A percentile compares a stretch with the other conserved stretches of the same genome.
Conservation (phyloP, 805 yeast species). For the Zygoascus bituminiphila region DNA sequence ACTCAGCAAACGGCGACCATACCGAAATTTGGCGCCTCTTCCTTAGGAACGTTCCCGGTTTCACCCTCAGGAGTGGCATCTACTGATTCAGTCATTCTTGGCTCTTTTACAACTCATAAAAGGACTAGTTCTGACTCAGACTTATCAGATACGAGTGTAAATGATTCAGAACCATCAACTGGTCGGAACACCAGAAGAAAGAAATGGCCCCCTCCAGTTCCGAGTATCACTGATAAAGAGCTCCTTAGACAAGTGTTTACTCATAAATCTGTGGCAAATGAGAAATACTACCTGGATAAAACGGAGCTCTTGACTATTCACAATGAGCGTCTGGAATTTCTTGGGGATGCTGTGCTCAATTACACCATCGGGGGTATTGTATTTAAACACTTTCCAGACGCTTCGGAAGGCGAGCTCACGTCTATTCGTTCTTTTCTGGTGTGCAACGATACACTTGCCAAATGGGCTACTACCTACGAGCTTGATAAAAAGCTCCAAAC, state of each 20-base stretch:
- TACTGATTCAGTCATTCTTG: background rate
- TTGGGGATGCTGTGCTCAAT: conserved; percentile 82
- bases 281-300: conserved; percentile 46
- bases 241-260: conserved; percentile 66
- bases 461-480: conserved; percentile 59
- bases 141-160: background rate
- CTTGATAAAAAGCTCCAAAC: conserved; percentile 15
- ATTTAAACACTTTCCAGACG: conserved; percentile 56
- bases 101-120: background rate
- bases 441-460: conserved; percentile 60
- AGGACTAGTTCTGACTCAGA: background rate
- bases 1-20: background rate
- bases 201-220: conserved; percentile 59
- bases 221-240: conserved; percentile 50
- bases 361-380: conserved; percentile 61
- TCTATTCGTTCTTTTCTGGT: conserved; percentile 61
- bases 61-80: background rate
- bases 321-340: conserved; percentile 81
- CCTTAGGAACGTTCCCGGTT: background rate
- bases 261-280: conserved; percentile 66
- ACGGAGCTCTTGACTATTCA: conserved; percentile 53
- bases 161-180: conserved; percentile 4
- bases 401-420: conserved; percentile 76
- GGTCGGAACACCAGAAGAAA: conserved; percentile 4
- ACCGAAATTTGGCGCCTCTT: background rate